Base-by-base conservation (phyloP, 2,329 filamentous ascomycete species). In the Venturiaceae sp. region DNA sequence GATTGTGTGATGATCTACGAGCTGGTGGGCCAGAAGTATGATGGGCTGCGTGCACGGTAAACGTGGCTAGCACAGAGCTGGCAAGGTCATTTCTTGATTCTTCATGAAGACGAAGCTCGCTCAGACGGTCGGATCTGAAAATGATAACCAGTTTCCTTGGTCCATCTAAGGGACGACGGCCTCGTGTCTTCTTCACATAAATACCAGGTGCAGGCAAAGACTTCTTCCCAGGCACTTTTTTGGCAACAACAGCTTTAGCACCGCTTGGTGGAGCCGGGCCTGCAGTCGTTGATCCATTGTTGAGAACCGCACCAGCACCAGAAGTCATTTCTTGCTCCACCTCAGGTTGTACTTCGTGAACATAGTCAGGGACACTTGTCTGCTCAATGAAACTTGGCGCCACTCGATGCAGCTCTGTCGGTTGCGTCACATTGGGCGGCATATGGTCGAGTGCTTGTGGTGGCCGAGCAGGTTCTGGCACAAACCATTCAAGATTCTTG, bases 401-500 rank as follows among this genome's bases (percentile, higher is more conserved):
- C n/a, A n/a, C n/a, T n/a, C n/a, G n/a, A n/a, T n/a, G n/a, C n/a
- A n/a, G n/a, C n/a, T n/a, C n/a, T n/a, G n/a, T 7, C 6, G 47
- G 7, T 53, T 21, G 47, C 28, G 47, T 5, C 9, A 14, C 28
- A 13, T 9, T 19, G 44, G 21, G 9, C 5, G 28, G 19, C 23
- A 13, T 14, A 5, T 5, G 28, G 11, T 23, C 52, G 16, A 33
- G 14, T 8, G 7, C 23, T 5, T 7, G n/a, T 36, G 30, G 30
- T 37, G 30, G 11, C 36, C 36, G 11, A 39, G n/a, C 11, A 39
- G 36, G n/a, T 53, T 21, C 52, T 16, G 52, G 34, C 30, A 37
- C 55, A 53, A 69, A 76, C 71, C 74, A 77, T 0, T 66, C 63
- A 3, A 74, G 54, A 5, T 67, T 62, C 21, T 64, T 62, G 9